Evolutionary conservation across 768 basidiomycete species (phyloP).

Genomic region (Suillus weaverae): DNA sequence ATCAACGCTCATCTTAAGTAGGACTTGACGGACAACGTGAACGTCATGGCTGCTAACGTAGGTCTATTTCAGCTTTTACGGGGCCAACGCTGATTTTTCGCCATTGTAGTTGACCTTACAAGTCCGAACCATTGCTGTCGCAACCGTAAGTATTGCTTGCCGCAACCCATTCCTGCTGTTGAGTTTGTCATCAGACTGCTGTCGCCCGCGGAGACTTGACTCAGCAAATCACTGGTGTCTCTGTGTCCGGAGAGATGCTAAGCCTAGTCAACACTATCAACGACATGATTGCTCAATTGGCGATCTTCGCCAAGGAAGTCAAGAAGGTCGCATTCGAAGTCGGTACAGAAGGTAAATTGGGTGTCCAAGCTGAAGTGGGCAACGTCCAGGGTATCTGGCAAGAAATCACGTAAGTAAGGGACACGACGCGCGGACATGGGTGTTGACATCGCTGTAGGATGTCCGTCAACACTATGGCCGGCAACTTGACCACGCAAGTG

Average conservation of each 20-base stretch:
- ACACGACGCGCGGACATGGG: background rate
- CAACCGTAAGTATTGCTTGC: conserved; percentile 59
- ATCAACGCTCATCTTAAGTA: conserved; percentile 20
- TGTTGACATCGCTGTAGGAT: conserved; percentile 46
- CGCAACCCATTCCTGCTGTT: background rate
- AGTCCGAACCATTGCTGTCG: conserved; percentile 91
- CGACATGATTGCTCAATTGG: conserved; percentile 72
- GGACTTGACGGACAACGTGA: conserved; percentile 93
- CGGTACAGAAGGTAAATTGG: conserved; percentile 97
- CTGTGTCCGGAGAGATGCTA: conserved; percentile 95
- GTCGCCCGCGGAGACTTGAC: conserved; percentile 94
- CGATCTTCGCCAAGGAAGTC: conserved; percentile 75
- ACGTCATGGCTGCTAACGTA: conserved; percentile 92
- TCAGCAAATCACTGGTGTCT: conserved; percentile 89
- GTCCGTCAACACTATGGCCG: conserved; percentile 98
- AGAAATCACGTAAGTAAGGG: conserved; percentile 83
- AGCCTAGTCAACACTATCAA: conserved; percentile 97
- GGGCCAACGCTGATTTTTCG: background rate
- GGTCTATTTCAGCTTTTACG: conserved; percentile 25
- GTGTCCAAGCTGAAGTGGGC: conserved; percentile 95
- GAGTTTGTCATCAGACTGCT: conserved; percentile 57
- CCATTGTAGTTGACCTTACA: conserved; percentile 77
- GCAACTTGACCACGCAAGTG: conserved; percentile 96
- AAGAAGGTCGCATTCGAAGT: conserved; percentile 98
- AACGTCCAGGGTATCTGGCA: conserved; percentile 99